Evolutionary conservation across 2,329 filamentous ascomycete species (phyloP), one percentile per base, ranked within the genome.

Genomic region (Fusarium luffae): DNA sequence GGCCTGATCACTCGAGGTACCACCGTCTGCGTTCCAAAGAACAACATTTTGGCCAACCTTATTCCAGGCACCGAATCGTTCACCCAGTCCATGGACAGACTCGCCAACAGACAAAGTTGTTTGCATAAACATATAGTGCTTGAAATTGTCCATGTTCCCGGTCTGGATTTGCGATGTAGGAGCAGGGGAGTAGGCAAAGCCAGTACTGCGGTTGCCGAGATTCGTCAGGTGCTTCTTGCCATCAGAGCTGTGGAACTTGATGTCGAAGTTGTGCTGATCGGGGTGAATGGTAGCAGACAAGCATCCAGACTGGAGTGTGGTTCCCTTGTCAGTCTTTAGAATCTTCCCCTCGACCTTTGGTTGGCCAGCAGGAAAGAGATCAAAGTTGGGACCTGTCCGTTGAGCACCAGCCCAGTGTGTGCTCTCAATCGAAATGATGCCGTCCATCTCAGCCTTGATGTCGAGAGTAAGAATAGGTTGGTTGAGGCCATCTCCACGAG

Each of bases 21-120:
- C 90, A 8, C 87, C 87, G 70, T 89, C 87, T 16, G 85, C 84
- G 69, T 89, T 89, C 86, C 86, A 89, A 10, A 94, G 84, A 59
- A 87, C 83, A 11, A 94, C 81, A 14, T 85, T 84, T 77, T 94
- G 91, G 14, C 92, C 92, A 43, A 93, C 88, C 77, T 92, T 93
- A 77, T 92, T 91, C 79, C 92, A 92, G 9, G 90, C 87, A 1
- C 92, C 92, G 75, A 94, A 94, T 16, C 92, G 85, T 79, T 94
- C 92, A 3, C 92, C 92, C 6, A 94, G 84, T 0, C 92, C 92
- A 77, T 93, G 91, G 16, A 94, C 85, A 1, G 89, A 88, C 78
- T 94, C 92, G 28, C 86, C 86, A 1, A 88, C 85, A 4, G 81
- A 79, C 3, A 88, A 79, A 7, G 82, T 84, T 2, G 85, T 87